Evolutionary conservation across 768 basidiomycete species (phyloP).

Genomic region (Suillus plorans): DNA sequence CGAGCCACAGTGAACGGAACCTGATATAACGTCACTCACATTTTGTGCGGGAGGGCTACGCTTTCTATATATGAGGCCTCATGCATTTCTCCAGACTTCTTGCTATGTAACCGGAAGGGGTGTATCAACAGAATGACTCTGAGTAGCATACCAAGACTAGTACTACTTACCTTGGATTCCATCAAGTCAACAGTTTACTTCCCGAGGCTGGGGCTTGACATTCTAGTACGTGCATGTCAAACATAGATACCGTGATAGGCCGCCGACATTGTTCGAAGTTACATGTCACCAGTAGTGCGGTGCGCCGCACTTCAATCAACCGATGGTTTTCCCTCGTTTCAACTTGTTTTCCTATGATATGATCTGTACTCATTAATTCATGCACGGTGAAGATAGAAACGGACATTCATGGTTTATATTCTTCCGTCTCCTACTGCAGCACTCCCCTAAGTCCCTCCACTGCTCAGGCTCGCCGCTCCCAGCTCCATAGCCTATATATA

Average conservation of each 20-base stretch:
- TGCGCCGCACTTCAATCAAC: no score
- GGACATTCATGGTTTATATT: neutral
- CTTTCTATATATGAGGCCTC: constrained; percentile 26
- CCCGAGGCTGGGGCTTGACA: no score
- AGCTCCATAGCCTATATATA: neutral
- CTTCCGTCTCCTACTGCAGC: no score
- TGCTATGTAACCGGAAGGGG: neutral
- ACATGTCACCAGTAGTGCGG: neutral
- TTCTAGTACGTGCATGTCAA: neutral
- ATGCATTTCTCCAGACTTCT: constrained; percentile 15
- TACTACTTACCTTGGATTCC: no score
- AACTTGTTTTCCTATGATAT: neutral
- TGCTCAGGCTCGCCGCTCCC: neutral
- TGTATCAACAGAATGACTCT: no score
- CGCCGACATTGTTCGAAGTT: neutral
- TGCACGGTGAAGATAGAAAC: neutral
- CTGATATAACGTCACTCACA: constrained; percentile 16
- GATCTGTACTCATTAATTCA: neutral
- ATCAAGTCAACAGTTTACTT: no score
- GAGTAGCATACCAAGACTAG: no score
- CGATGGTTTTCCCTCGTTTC: neutral
- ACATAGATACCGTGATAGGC: constrained; percentile 16
- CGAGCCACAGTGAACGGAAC: no score
- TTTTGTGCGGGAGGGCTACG: constrained; percentile 20
- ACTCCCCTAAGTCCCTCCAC: neutral